Percentiles rank a stretch among this genome's conserved stretches.
These are phyloP conservation scores for Triticum dicoccoides DNA, from an alignment of 176 grass and related monocot species.

Conservation along the genomic window DNA sequence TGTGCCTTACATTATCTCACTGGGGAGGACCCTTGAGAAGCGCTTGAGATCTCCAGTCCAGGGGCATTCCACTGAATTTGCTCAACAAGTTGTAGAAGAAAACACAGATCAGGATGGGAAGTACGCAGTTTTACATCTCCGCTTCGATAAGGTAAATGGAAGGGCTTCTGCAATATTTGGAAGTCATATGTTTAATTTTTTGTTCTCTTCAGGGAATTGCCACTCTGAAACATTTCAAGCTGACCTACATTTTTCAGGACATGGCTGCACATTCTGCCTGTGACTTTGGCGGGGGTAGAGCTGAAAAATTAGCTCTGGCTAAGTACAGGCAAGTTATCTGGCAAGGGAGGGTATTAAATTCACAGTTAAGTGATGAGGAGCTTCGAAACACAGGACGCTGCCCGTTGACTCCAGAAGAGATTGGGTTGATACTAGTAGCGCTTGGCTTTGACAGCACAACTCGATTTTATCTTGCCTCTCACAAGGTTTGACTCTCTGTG, in stretches of 20 bases:
- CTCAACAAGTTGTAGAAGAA: slow-evolving; percentile 35
- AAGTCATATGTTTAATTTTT: background rate
- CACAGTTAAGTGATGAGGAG: slow-evolving; percentile 69
- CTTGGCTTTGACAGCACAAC: slow-evolving; percentile 76
- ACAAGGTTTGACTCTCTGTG: slow-evolving; percentile 52
- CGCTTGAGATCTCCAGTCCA: slow-evolving; percentile 52
- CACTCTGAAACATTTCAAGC: slow-evolving; percentile 14
- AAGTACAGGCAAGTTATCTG: slow-evolving; percentile 96
- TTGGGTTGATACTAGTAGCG: slow-evolving; percentile 71
- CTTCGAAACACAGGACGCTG: slow-evolving; percentile 71
- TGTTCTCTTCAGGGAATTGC: background rate
- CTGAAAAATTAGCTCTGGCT: slow-evolving; percentile 81
- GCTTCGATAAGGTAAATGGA: slow-evolving; percentile 83
- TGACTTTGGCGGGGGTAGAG: slow-evolving; percentile 84
- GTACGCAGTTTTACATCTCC: slow-evolving; percentile 87
- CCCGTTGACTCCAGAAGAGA: slow-evolving; percentile 88
- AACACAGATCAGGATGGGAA: slow-evolving; percentile 43
- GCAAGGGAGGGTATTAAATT: slow-evolving; percentile 89
- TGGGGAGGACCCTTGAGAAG: slow-evolving; percentile 63
- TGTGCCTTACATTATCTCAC: slow-evolving; percentile 66
- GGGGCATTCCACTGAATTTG: slow-evolving; percentile 26
- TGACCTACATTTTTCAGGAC: slow-evolving; percentile 52
- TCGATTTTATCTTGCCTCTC: slow-evolving; percentile 89
- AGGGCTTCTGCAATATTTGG: slow-evolving; percentile 9
- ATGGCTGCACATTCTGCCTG: slow-evolving; percentile 97